Evolutionary conservation across 1,284 basidiomycete species (phyloP).

Genomic region (Veloboletus limbatus): DNA sequence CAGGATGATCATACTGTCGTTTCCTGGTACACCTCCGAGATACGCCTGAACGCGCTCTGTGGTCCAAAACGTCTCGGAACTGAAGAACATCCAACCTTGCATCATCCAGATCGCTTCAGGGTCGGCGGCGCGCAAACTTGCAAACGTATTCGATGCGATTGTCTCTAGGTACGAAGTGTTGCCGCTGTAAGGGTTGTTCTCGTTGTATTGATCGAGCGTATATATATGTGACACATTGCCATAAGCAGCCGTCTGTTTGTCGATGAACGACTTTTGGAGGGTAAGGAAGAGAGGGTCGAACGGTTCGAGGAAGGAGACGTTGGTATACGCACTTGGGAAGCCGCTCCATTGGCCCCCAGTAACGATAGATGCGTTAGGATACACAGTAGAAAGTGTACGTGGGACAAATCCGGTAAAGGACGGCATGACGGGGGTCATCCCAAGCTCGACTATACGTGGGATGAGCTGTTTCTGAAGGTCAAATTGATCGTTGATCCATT

Average conservation of each 20-base stretch:
- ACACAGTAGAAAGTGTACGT: constrained; percentile 29
- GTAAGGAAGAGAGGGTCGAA: constrained; percentile 39
- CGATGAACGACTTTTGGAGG: constrained; percentile 41
- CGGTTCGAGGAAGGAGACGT: constrained; percentile 43
- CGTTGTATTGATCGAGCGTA: constrained; percentile 47
- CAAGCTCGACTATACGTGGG: constrained; percentile 42
- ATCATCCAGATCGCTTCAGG: constrained; percentile 43
- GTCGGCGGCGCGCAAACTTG: constrained; percentile 39
- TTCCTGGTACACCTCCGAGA: constrained; percentile 37
- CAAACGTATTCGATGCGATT: constrained; percentile 36
- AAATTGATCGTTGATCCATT: constrained; percentile 43
- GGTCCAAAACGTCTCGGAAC: constrained; percentile 39
- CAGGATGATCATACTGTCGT: constrained; percentile 42
- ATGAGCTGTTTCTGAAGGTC: constrained; percentile 39
- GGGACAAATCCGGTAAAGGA: constrained; percentile 46
- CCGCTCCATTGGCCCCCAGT: constrained; percentile 37
- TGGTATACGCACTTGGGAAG: constrained; percentile 35
- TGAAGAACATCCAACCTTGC: constrained; percentile 47
- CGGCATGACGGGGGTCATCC: constrained; percentile 45
- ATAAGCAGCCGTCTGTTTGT: constrained; percentile 40
- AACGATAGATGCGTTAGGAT: constrained; percentile 40
- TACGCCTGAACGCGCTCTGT: constrained; percentile 39
- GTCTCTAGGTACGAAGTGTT: constrained; percentile 37
- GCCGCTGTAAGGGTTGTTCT: constrained; percentile 40
- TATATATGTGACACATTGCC: constrained; percentile 43